A percentile compares a stretch with the other conserved stretches of the same genome.
phyloP scores from a whole-genome alignment of 2,329 filamentous ascomycete species.

The Apiospora aurea region DNA sequence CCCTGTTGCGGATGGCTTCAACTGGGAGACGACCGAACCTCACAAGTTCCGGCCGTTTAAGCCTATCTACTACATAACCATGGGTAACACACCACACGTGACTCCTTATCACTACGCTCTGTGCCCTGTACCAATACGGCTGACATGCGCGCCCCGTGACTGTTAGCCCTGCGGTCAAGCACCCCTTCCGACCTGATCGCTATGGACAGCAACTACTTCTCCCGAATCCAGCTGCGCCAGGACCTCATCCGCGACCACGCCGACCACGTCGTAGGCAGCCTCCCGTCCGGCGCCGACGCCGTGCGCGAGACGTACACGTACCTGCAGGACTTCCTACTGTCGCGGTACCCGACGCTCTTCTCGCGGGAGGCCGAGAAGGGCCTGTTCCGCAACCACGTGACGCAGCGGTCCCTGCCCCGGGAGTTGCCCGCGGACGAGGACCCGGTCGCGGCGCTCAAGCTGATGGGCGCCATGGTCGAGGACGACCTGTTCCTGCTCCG shows the following conservation, averaged over 20 bases:
- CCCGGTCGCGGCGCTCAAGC: constrained; percentile 44
- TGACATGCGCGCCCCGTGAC: background rate
- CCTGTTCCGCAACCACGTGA: constrained; percentile 50
- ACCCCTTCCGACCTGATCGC: constrained; percentile 58
- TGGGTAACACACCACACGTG: constrained; percentile 48
- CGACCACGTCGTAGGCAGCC: constrained; percentile 50
- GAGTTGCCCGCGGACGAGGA: constrained; percentile 28
- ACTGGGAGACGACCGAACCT: constrained; percentile 50
- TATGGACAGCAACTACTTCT: constrained; percentile 58
- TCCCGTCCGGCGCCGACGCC: constrained; percentile 47
- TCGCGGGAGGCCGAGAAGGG: constrained; percentile 36
- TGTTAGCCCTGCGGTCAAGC: constrained; percentile 50
- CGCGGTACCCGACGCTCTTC: constrained; percentile 58
- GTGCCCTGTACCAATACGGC: background rate
- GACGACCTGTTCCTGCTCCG: constrained; percentile 61
- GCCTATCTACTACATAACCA: constrained; percentile 60
- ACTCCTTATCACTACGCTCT: background rate
- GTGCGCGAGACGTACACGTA: constrained; percentile 58
- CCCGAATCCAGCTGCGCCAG: constrained; percentile 50
- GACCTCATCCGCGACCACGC: constrained; percentile 48
- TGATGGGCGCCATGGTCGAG: constrained; percentile 59
- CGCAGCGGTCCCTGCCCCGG: constrained; percentile 34
- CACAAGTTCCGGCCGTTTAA: constrained; percentile 56
- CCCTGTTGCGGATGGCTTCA: constrained; percentile 37
- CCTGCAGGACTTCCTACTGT: constrained; percentile 54